Conservation (phyloP, 768 basidiomycete species). For the Russula compacta region DNA sequence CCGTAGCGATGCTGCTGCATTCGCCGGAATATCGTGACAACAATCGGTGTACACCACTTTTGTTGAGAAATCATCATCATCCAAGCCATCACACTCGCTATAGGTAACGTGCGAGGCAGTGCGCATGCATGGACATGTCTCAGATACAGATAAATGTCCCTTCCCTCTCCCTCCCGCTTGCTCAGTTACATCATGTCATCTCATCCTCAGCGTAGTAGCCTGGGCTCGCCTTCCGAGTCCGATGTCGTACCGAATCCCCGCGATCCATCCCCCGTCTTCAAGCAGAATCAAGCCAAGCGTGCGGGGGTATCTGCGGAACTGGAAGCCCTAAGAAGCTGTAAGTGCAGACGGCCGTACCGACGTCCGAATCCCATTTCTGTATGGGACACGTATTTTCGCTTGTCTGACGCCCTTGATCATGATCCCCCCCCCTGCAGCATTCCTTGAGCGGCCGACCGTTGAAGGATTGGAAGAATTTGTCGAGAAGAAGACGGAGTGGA, state of each 20-base stretch:
- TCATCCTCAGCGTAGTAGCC: neutral
- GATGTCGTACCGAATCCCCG: neutral
- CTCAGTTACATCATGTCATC: neutral
- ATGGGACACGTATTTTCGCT: neutral
- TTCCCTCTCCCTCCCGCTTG: too few species aligned
- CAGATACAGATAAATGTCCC: neutral
- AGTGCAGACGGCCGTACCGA: neutral
- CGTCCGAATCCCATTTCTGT: neutral
- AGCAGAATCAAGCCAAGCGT: neutral
- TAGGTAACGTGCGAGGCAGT: neutral
- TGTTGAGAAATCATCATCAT: too few species aligned
- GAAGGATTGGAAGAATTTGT: slow-evolving; percentile 2
- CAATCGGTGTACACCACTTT: neutral
- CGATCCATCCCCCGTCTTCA: neutral
- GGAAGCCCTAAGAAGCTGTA: neutral
- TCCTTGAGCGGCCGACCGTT: slow-evolving; percentile 5
- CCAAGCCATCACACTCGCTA: neutral
- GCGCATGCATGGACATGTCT: neutral
- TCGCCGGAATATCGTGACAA: neutral
- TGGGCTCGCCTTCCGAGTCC: neutral
- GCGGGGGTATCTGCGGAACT: neutral
- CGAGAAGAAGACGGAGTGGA: slow-evolving; percentile 1
- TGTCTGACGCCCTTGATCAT: neutral
- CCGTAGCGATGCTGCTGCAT: neutral
- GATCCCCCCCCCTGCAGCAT: neutral